phyloP scores from a whole-genome alignment of 2,329 filamentous ascomycete genomes.

The Cladosporium sp. region DNA sequence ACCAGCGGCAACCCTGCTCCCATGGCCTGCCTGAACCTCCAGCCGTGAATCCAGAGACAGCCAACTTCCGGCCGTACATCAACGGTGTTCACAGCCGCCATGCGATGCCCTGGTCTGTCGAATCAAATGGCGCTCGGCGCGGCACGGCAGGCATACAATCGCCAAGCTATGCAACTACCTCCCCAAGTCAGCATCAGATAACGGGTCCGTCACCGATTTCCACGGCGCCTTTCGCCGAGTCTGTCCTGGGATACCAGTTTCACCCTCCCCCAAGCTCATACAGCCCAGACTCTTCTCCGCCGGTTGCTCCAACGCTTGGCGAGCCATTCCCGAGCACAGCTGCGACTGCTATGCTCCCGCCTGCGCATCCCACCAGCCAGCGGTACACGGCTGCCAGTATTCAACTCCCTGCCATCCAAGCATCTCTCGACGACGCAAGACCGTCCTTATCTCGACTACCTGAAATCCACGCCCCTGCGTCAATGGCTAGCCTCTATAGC shows the following conservation, averaged over 20 bases:
- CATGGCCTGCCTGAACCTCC: constrained; percentile 22
- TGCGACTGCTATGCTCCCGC: constrained; percentile 20
- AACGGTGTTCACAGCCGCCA: constrained; percentile 28
- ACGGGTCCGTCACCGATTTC: neutral
- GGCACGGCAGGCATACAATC: neutral
- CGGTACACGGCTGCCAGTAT: neutral
- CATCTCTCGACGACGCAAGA: constrained; percentile 13
- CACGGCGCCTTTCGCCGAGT: constrained; percentile 11
- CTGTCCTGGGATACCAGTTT: constrained; percentile 28
- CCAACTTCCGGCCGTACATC: constrained; percentile 19
- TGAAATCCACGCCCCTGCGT: constrained; percentile 12
- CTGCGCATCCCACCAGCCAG: constrained; percentile 4
- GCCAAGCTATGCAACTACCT: neutral
- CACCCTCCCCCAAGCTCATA: constrained; percentile 15
- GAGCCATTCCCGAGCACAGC: constrained; percentile 21
- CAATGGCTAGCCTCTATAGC: constrained; percentile 24
- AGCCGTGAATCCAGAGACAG: constrained; percentile 22
- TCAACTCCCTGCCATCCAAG: constrained; percentile 15
- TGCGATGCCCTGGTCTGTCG: constrained; percentile 28
- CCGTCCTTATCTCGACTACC: constrained; percentile 12
- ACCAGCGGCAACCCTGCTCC: constrained; percentile 15
- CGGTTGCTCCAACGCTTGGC: constrained; percentile 16
- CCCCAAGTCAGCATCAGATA: constrained; percentile 1
- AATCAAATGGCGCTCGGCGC: constrained; percentile 4
- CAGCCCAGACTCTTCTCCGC: constrained; percentile 24